Evolutionary conservation across 257 asterid genomes (phyloP).

Genomic region (Gentiana straminea): DNA sequence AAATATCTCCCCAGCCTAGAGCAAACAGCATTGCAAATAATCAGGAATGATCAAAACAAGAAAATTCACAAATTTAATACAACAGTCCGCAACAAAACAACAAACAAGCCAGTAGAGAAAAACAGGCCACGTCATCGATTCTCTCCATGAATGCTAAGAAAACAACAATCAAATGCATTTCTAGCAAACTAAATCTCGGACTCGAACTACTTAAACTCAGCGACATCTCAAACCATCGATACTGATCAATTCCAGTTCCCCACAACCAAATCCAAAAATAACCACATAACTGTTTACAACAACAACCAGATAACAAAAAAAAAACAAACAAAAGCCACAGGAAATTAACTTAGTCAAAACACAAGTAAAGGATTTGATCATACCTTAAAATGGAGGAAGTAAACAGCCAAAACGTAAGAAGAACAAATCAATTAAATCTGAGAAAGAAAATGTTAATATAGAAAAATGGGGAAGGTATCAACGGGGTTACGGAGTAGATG

Average conservation of each 20-base stretch:
- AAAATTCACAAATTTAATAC: background rate
- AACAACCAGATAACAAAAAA: background rate
- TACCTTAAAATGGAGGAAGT: conserved; percentile 11
- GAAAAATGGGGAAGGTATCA: conserved; percentile 7
- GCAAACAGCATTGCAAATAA: background rate
- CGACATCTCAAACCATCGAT: background rate
- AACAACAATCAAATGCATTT: background rate
- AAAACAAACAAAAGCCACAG: background rate
- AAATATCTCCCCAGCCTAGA: background rate
- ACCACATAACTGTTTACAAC: background rate
- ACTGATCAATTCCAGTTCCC: conserved; percentile 2
- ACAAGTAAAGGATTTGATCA: background rate
- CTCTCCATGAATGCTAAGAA: background rate
- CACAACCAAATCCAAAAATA: conserved; percentile 2
- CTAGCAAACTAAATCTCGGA: background rate
- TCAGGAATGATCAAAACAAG: background rate
- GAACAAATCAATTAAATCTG: background rate
- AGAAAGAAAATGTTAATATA: background rate
- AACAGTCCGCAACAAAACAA: background rate
- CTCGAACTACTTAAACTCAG: background rate
- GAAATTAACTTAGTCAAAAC: background rate
- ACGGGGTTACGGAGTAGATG: conserved; percentile 6
- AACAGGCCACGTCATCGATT: background rate
- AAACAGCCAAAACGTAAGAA: background rate
- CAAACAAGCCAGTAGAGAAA: background rate